These are phyloP conservation scores for Macrophomina pseudophaseolina DNA, from an alignment of 2,329 filamentous ascomycete genomes.

Conservation along the genomic window DNA sequence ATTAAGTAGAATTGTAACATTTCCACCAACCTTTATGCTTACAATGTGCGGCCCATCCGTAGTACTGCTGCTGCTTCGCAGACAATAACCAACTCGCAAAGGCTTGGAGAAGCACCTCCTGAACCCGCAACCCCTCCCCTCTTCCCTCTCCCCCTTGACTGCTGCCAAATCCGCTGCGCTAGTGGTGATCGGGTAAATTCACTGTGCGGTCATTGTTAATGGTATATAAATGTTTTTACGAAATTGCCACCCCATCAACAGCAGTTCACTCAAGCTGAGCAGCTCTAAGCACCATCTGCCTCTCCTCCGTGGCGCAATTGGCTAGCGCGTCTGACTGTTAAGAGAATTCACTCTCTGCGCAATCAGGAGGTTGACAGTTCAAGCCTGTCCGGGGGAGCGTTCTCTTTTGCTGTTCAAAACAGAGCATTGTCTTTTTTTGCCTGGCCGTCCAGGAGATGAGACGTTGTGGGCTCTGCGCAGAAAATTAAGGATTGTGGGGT, in stretches of 20 bases:
- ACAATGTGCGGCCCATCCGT: no score
- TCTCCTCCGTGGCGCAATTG: slow-evolving; percentile 52
- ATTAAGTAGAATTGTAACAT: no score
- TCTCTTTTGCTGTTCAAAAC: not conserved
- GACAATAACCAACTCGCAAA: no score
- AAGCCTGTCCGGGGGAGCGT: slow-evolving; percentile 20
- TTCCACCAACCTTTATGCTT: no score
- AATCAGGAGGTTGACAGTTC: slow-evolving; percentile 25
- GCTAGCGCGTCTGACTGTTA: slow-evolving; percentile 68
- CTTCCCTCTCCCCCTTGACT: no score
- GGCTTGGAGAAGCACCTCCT: no score
- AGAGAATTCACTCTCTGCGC: not conserved
- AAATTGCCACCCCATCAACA: not conserved
- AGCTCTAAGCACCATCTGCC: not conserved
- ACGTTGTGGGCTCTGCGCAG: not conserved
- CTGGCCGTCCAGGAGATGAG: not conserved
- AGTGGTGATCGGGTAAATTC: no score
- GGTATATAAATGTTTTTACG: no score
- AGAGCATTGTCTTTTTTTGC: not conserved
- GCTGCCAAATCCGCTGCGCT: no score
- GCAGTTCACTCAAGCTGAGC: not conserved
- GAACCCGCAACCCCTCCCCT: no score
- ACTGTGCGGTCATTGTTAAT: no score
- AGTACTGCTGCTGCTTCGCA: no score
- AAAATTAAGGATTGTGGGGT: not conserved